Percentiles rank a stretch among this genome's conserved stretches.
These are phyloP conservation scores for Penicillium cinerascens DNA, from an alignment of 495 filamentous ascomycete genomes.

Conservation along the genomic window DNA sequence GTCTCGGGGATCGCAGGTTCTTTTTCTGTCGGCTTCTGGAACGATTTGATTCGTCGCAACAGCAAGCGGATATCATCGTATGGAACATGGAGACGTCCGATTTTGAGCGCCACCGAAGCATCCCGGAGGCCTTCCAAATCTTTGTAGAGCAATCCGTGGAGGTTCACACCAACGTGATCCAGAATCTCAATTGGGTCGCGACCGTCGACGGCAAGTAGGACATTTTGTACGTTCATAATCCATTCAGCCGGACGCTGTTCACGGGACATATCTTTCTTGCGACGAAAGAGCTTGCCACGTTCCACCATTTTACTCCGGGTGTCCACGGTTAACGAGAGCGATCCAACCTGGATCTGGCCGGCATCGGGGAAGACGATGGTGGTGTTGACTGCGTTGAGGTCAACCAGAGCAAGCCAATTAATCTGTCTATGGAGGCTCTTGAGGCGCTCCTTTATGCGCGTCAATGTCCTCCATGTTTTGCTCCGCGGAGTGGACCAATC, in stretches of 20 bases:
- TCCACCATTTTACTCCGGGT: conserved; percentile 89
- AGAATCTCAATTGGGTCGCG: conserved; percentile 83
- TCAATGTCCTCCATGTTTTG: conserved; percentile 75
- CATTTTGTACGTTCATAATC: conserved; percentile 80
- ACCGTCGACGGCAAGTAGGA: conserved; percentile 83
- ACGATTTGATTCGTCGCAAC: conserved; percentile 46
- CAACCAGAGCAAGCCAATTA: conserved; percentile 84
- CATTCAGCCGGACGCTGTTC: conserved; percentile 87
- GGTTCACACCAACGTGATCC: conserved; percentile 81
- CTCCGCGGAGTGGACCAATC: conserved; percentile 45
- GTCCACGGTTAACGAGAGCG: conserved; percentile 81
- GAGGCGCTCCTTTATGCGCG: conserved; percentile 72
- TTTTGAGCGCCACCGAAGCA: conserved; percentile 82
- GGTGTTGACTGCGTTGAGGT: conserved; percentile 81
- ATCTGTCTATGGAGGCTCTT: conserved; percentile 84
- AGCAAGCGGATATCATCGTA: conserved; percentile 79
- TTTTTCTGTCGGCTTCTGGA: conserved; percentile 26
- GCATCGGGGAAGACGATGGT: conserved; percentile 70
- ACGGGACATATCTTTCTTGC: conserved; percentile 64
- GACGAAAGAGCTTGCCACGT: conserved; percentile 83
- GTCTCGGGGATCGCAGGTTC: conserved; percentile 37
- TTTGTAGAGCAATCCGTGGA: conserved; percentile 90
- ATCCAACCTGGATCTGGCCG: conserved; percentile 79
- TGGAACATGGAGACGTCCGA: conserved; percentile 84
- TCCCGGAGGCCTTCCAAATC: conserved; percentile 84